phyloP scores from a whole-genome alignment of 2,329 filamentous ascomycete genomes.

The Ascomycota sp. region DNA sequence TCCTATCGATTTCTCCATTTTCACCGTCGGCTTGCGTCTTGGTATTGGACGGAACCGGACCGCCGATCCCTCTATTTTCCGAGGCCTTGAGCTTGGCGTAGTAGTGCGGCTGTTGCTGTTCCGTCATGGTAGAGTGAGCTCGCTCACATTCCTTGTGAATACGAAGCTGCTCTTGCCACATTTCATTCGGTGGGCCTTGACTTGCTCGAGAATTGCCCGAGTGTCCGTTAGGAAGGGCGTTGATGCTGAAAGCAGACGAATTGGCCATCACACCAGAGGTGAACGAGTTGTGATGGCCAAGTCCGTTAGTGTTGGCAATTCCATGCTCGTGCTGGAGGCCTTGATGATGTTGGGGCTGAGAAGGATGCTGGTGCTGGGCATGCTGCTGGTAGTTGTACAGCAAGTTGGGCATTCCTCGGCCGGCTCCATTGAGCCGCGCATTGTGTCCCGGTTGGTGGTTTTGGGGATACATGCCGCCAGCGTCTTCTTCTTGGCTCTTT shows the following conservation, averaged over 20 bases:
- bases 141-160: conserved; percentile 58
- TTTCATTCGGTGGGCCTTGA: conserved; percentile 37
- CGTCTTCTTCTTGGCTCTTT: conserved; percentile 2
- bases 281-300: conserved; percentile 21
- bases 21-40: conserved; percentile 27
- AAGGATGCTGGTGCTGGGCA: conserved; percentile 38
- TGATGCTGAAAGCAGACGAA: conserved; percentile 37
- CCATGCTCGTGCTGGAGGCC: conserved; percentile 37
- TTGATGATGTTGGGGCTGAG: conserved; percentile 44
- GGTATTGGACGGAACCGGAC: conserved; percentile 28
- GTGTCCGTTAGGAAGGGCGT: conserved; percentile 36
- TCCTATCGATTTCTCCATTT: conserved; percentile 33
- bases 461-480: conserved; percentile 50
- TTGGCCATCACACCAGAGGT: conserved; percentile 32
- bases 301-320: conserved; percentile 30
- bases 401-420: conserved; percentile 39
- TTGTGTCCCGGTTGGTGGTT: conserved; percentile 53
- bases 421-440: conserved; percentile 45
- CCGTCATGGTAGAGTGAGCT: conserved; percentile 50
- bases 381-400: conserved; percentile 51
- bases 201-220: conserved; percentile 23
- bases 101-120: conserved; percentile 43
- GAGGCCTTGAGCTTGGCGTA: conserved; percentile 53
- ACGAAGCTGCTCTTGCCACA: conserved; percentile 79
- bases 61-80: conserved; percentile 47